Conservation (phyloP, 345 rosid genomes). For the Brassica nigra region DNA sequence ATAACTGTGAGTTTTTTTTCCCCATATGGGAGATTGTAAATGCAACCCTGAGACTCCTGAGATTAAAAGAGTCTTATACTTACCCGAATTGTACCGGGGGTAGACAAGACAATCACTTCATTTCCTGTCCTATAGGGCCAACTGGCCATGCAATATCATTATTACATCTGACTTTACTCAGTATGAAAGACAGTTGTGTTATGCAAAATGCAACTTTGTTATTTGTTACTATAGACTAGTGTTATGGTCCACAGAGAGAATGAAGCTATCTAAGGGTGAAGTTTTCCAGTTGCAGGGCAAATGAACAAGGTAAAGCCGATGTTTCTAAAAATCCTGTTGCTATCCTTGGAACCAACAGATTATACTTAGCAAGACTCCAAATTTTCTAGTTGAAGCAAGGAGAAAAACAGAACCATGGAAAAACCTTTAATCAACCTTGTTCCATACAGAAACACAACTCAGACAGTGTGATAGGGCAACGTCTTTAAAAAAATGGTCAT, state of each 20-base stretch:
- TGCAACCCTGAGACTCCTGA: conserved; percentile 29
- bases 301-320: not conserved
- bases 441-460: conserved; percentile 7
- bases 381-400: not conserved
- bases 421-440: conserved; percentile 10
- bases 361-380: conserved; percentile 13
- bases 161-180: conserved; percentile 18
- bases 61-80: conserved; percentile 27
- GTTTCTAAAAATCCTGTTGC: not conserved
- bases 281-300: not conserved
- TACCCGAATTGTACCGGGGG: conserved; percentile 37
- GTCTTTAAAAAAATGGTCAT: conserved; percentile 10
- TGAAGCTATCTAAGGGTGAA: conserved; percentile 2
- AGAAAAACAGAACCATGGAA: not conserved
- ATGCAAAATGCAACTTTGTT: conserved; percentile 16
- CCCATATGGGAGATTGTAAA: conserved; percentile 16
- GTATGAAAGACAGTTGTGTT: conserved; percentile 2
- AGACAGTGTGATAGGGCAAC: not conserved
- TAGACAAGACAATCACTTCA: conserved; percentile 31
- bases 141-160: conserved; percentile 25
- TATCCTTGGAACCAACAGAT: not conserved
- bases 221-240: conserved; percentile 12
- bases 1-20: conserved; percentile 6
- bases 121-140: conserved; percentile 31
- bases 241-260: conserved; percentile 11